These are phyloP conservation scores for Marchantia polymorpha DNA, from an alignment of 225 moss, liverwort and hornwort genomes.

Conservation along the genomic window DNA sequence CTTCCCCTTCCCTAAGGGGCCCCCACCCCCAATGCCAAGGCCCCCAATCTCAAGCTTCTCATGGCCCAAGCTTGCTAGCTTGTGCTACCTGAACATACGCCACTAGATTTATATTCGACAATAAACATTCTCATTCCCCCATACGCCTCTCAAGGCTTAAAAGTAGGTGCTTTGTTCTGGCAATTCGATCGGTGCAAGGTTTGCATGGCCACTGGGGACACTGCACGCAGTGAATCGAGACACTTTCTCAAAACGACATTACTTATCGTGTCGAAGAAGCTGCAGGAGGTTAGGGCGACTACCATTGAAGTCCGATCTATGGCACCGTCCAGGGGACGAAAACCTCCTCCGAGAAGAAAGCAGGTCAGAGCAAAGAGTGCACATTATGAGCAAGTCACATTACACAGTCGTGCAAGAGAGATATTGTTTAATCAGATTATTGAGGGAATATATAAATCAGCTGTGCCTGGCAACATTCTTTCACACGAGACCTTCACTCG, in stretches of 20 bases:
- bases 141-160: background rate
- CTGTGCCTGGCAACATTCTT: no score
- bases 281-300: background rate
- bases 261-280: background rate
- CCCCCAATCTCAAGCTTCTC: no score
- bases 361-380: no score
- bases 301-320: background rate
- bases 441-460: no score
- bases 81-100: background rate
- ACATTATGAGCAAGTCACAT: no score
- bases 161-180: background rate
- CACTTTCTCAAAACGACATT: background rate
- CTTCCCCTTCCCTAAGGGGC: background rate
- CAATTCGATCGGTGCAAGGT: background rate
- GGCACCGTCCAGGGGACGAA: no score
- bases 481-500: no score
- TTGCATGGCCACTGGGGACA: background rate
- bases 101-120: background rate
- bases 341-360: no score
- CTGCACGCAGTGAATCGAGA: background rate
- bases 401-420: no score
- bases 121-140: background rate
- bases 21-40: no score
- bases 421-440: no score
- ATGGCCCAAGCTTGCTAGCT: background rate